Base-by-base conservation (phyloP, 148 eudicot genomes). In the Persicaria maculosa region DNA sequence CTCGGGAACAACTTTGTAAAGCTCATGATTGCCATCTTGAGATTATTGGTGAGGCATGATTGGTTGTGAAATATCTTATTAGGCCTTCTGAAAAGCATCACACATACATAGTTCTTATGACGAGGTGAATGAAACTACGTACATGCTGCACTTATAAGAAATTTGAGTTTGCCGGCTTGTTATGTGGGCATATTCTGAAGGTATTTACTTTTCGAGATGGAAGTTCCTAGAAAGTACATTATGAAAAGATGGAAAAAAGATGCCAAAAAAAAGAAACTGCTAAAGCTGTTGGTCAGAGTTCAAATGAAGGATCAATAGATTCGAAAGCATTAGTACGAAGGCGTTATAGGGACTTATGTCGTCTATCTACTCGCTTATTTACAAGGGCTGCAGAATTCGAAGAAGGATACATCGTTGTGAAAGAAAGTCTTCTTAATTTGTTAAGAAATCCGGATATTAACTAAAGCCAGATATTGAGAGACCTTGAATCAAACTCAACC, bases 1-100 rank as follows among this genome's bases (percentile, higher is more conserved):
- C 88, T 17, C 97, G 86, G 16, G 58, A 54, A 54, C 6, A 54
- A 53, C 5, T 54, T 5, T n/a, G 58, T 54, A 54, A 54, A 54
- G 58, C 58, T 15, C 16, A 11, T 54, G 58, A 54, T 16, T 54
- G 19, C 16, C 58, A 54, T 14, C 58, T 54, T 54, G 58, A 54
- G 19, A 19, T 15, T 54, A 2, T n/a, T 54, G 19, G 15, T 54
- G 58, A 53, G 58, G 1, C 4, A 4, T n/a, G 5, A 53, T 10
- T 17, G 4, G 4, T 16, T 14, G 1, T n/a, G 58, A n/a, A 14
- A 54, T 54, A 54, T 54, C 2, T 3, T 6, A 19, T 54, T 5
- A 54, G 17, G 16, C 58, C 19, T 54, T 19, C 15, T 15, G 16
- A 14, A 19, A 54, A 54, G 58, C 58, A 54, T n/a, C 4, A 14